Evolutionary conservation across 495 filamentous ascomycete genomes (phyloP).

Genomic region (Penicillium lividum): DNA sequence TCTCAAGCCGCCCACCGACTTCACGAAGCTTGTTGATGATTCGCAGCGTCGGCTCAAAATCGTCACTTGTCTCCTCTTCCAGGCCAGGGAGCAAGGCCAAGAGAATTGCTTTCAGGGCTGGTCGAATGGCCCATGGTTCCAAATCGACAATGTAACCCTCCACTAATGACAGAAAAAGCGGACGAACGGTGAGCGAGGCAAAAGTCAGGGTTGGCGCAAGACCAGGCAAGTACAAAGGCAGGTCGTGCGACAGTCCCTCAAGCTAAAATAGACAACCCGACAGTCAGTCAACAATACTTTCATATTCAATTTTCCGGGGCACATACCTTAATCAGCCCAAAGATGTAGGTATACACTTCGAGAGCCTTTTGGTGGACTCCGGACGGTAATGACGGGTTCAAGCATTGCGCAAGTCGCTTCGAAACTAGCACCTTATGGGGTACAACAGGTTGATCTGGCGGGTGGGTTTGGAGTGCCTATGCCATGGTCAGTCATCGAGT

Average conservation of each 20-base stretch:
- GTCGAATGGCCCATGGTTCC: constrained; percentile 68
- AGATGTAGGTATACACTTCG: constrained; percentile 90
- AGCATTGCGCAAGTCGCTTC: constrained; percentile 89
- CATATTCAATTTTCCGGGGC: not conserved
- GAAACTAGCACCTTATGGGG: constrained; percentile 84
- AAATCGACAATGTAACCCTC: constrained; percentile 77
- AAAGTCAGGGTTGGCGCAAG: constrained; percentile 87
- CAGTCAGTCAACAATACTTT: constrained; percentile 1
- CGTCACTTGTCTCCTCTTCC: constrained; percentile 94
- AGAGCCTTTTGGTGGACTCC: constrained; percentile 98
- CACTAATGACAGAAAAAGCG: constrained; percentile 77
- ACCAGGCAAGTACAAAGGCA: constrained; percentile 86
- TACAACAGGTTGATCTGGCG: constrained; percentile 66
- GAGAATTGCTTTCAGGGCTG: constrained; percentile 85
- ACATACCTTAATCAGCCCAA: constrained; percentile 49
- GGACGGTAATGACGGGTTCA: constrained; percentile 89
- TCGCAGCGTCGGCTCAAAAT: constrained; percentile 84
- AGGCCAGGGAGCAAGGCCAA: constrained; percentile 84
- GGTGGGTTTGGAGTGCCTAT: constrained; percentile 86
- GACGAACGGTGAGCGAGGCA: constrained; percentile 84
- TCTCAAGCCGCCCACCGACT: constrained; percentile 57
- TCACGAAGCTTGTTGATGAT: constrained; percentile 76
- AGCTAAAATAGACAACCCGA: constrained; percentile 31
- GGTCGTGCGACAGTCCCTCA: constrained; percentile 75
- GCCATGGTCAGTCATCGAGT: constrained; percentile 22